phyloP scores from a whole-genome alignment of 306 rosid genomes.

The Quercus berberidifolia region DNA sequence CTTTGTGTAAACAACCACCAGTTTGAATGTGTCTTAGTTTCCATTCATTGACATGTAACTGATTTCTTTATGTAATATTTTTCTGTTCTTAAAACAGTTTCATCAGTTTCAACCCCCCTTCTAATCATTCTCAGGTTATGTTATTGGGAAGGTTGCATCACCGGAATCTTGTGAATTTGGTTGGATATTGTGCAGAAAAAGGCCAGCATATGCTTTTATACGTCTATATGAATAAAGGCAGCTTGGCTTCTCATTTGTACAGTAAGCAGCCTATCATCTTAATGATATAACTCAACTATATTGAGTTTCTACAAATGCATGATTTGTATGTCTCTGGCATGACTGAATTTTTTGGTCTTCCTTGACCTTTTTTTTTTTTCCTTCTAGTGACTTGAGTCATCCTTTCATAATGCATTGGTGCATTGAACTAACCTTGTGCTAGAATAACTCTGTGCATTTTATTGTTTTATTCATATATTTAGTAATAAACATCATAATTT shows the following conservation, averaged over 20 bases:
- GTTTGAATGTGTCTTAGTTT: not conserved
- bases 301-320: not conserved
- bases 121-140: slow-evolving; percentile 62
- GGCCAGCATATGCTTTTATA: slow-evolving; percentile 89
- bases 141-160: slow-evolving; percentile 96
- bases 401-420: not conserved
- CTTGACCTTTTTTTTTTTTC: too few species aligned
- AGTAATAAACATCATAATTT: not conserved
- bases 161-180: slow-evolving; percentile 87
- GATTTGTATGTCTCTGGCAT: not conserved
- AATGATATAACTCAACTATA: not conserved
- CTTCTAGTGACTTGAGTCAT: too few species aligned
- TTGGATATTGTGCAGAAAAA: slow-evolving; percentile 92
- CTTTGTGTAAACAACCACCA: not conserved
- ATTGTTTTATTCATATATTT: not conserved
- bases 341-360: not conserved
- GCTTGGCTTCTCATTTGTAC: slow-evolving; percentile 91
- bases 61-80: slow-evolving; percentile 10
- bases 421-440: not conserved
- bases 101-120: slow-evolving; percentile 13
- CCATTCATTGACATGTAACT: not conserved
- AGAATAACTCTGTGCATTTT: not conserved
- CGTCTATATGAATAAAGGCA: slow-evolving; percentile 91
- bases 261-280: slow-evolving; percentile 49
- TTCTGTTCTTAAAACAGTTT: not conserved